A percentile compares a stretch with the other conserved stretches of the same genome.
phyloP scores from a whole-genome alignment of 306 rosid genomes.

The Macrotyloma uniflorum region DNA sequence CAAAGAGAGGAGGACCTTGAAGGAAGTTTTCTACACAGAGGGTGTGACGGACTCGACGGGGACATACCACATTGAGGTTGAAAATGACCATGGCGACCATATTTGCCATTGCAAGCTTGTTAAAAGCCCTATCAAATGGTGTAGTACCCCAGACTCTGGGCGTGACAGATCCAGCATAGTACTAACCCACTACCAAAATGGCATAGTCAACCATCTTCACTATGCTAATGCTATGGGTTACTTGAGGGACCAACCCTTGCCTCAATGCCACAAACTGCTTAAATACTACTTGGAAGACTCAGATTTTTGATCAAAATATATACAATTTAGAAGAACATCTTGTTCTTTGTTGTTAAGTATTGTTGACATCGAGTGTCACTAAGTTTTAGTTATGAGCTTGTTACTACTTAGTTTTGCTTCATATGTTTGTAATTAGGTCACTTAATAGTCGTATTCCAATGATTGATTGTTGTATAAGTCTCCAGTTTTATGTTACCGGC shows the following conservation, averaged over 20 bases:
- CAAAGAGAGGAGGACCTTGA: constrained; percentile 47
- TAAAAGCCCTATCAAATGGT: constrained; percentile 52
- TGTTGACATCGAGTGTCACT: not conserved
- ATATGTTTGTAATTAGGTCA: not conserved
- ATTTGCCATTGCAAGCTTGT: constrained; percentile 52
- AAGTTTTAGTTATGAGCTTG: not conserved
- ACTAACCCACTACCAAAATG: constrained; percentile 58
- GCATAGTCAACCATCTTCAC: constrained; percentile 49
- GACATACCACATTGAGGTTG: constrained; percentile 50
- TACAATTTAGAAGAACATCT: not conserved
- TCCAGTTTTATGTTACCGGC: not conserved
- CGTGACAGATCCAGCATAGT: constrained; percentile 58
- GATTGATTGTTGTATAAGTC: not conserved
- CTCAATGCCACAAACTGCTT: constrained; percentile 49
- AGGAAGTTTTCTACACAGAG: constrained; percentile 41
- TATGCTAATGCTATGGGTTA: constrained; percentile 70
- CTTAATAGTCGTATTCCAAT: not conserved
- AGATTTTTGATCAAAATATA: constrained; percentile 26
- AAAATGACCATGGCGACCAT: constrained; percentile 62
- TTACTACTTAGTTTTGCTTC: constrained; percentile 7
- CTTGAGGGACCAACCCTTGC: constrained; percentile 51
- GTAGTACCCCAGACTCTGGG: constrained; percentile 51
- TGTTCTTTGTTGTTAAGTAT: constrained; percentile 11
- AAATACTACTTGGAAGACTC: constrained; percentile 48
- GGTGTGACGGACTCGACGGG: constrained; percentile 56